phyloP scores from a whole-genome alignment of 106 monocot genomes.

The Agapanthus africanus region DNA sequence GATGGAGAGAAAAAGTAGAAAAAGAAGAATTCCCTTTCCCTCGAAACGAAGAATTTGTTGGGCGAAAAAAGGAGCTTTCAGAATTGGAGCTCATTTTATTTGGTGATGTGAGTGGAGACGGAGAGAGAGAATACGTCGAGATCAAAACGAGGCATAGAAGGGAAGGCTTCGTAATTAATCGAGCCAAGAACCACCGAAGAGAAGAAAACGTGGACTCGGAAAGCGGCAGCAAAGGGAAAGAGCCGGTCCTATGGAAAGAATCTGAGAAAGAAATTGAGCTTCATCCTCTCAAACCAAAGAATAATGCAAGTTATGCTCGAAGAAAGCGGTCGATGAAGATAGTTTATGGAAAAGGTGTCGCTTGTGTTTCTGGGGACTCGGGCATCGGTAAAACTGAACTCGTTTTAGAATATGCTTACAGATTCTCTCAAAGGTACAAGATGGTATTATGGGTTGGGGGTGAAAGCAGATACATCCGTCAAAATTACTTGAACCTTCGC shows the following conservation, averaged over 20 bases:
- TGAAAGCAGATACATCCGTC: slow-evolving; percentile 69
- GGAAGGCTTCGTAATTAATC: slow-evolving; percentile 17
- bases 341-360: slow-evolving; percentile 79
- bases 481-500: slow-evolving; percentile 70
- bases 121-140: slow-evolving; percentile 74
- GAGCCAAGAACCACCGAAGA: slow-evolving; percentile 15
- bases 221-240: slow-evolving; percentile 70
- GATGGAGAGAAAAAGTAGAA: slow-evolving; percentile 69
- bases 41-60: slow-evolving; percentile 70
- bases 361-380: slow-evolving; percentile 84
- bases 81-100: slow-evolving; percentile 88
- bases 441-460: slow-evolving; percentile 96
- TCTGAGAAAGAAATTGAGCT: slow-evolving; percentile 88
- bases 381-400: slow-evolving; percentile 95
- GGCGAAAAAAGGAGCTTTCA: slow-evolving; percentile 73
- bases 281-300: slow-evolving; percentile 35
- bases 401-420: slow-evolving; percentile 79
- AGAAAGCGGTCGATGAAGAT: slow-evolving; percentile 51
- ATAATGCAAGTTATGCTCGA: slow-evolving; percentile 19
- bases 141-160: slow-evolving; percentile 55
- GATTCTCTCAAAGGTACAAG: slow-evolving; percentile 85
- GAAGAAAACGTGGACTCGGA: slow-evolving; percentile 28
- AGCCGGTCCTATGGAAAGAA: slow-evolving; percentile 79
- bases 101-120: slow-evolving; percentile 82
- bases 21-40: slow-evolving; percentile 80